A percentile compares a stretch with the other conserved stretches of the same genome.
Conservation (phyloP, 192 early-diverging fungal genomes). For the Obelidium mucronatum region DNA sequence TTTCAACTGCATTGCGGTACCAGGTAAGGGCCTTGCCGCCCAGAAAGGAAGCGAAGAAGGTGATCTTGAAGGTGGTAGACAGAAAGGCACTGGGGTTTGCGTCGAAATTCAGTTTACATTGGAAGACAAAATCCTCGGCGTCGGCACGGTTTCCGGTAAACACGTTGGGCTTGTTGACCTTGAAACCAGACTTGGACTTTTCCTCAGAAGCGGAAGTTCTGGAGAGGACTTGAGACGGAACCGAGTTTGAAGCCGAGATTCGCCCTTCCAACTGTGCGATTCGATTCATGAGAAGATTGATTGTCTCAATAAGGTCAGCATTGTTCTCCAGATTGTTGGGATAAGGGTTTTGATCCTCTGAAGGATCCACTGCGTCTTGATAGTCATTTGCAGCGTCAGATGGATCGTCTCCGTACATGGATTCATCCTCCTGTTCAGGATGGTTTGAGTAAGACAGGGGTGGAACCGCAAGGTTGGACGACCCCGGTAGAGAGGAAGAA, state of each 20-base stretch:
- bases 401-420: too few species aligned
- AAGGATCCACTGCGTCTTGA: background rate
- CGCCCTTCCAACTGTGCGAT: too few species aligned
- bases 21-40: background rate
- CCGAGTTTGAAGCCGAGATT: too few species aligned
- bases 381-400: too few species aligned
- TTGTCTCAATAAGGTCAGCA: background rate
- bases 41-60: background rate
- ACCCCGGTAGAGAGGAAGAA: background rate
- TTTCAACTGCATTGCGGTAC: background rate
- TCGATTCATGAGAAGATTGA: too few species aligned
- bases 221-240: background rate
- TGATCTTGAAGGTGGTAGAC: background rate
- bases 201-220: background rate
- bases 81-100: background rate
- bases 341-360: too few species aligned
- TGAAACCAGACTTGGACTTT: background rate
- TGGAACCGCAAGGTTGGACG: background rate
- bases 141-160: background rate
- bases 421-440: background rate
- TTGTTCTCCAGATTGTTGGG: too few species aligned
- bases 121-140: slow-evolving; percentile 4
- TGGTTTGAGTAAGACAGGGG: too few species aligned
- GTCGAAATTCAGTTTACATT: background rate
- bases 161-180: background rate